Percentiles rank a stretch among this genome's conserved stretches.
These are phyloP conservation scores for Penicillium sumatraense DNA, from an alignment of 2,329 filamentous ascomycete species.

Conservation along the genomic window DNA sequence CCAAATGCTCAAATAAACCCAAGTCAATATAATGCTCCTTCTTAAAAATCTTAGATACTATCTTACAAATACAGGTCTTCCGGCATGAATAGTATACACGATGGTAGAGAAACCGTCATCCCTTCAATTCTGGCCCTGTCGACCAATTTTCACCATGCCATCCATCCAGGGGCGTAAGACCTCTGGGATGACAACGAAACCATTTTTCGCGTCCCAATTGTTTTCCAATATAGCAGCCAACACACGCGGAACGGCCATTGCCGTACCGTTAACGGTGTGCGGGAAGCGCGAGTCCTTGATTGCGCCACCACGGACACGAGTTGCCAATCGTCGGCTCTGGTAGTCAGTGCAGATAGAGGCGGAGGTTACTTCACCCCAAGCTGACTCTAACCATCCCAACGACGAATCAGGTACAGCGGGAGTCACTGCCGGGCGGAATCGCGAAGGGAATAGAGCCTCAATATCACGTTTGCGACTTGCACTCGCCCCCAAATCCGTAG, in stretches of 20 bases:
- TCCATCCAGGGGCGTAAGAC: constrained; percentile 85
- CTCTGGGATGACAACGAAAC: constrained; percentile 74
- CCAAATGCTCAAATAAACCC: no score
- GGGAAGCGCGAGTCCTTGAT: constrained; percentile 67
- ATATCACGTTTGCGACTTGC: constrained; percentile 89
- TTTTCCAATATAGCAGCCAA: constrained; percentile 89
- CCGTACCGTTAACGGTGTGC: constrained; percentile 92
- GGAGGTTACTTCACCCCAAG: constrained; percentile 93
- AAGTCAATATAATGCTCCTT: no score
- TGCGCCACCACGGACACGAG: constrained; percentile 64
- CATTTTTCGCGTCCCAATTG: constrained; percentile 75
- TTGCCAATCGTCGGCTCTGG: constrained; percentile 81
- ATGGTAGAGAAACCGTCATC: not conserved
- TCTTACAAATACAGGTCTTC: no score
- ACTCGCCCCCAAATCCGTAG: constrained; percentile 83
- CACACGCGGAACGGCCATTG: constrained; percentile 86
- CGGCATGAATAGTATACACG: not conserved
- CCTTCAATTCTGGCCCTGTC: constrained; percentile 1
- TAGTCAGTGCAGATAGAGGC: constrained; percentile 94
- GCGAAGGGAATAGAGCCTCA: constrained; percentile 89
- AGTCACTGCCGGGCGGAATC: constrained; percentile 45
- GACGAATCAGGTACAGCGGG: constrained; percentile 4
- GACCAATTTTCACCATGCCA: constrained; percentile 67
- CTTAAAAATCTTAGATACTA: no score
- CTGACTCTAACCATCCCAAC: constrained; percentile 54